Conservation (phyloP, 306 rosid species). For the Trifolium subterraneum region DNA sequence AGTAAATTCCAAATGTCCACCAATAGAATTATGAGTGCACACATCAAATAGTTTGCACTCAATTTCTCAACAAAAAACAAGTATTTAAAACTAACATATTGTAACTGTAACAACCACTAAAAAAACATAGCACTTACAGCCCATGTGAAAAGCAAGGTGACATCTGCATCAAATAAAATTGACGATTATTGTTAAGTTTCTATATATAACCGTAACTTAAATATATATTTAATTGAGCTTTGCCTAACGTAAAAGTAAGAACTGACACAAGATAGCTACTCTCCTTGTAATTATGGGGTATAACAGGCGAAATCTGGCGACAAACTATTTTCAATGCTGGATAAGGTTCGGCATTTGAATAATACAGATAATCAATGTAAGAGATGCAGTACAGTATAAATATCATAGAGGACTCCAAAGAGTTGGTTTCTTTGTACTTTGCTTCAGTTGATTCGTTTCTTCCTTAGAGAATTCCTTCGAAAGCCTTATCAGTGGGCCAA, state of each 20-base stretch:
- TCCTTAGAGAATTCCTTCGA: too few species aligned
- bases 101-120: slow-evolving; percentile 9
- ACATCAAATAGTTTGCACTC: too few species aligned
- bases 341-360: too few species aligned
- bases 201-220: slow-evolving; percentile 25
- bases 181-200: slow-evolving; percentile 23
- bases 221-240: slow-evolving; percentile 25
- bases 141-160: slow-evolving; percentile 94
- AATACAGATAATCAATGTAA: too few species aligned
- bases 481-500: too few species aligned
- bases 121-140: slow-evolving; percentile 64
- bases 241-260: slow-evolving; percentile 77
- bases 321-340: too few species aligned
- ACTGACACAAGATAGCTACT: slow-evolving; percentile 92
- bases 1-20: slow-evolving; percentile 78
- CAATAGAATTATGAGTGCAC: too few species aligned
- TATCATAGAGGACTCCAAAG: slow-evolving; percentile 11
- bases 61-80: slow-evolving; percentile 54
- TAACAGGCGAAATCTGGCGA: slow-evolving; percentile 92
- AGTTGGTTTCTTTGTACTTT: too few species aligned
- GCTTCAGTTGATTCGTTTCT: too few species aligned
- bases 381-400: slow-evolving; percentile 33
- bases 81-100: slow-evolving; percentile 19
- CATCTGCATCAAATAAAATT: slow-evolving; percentile 58
- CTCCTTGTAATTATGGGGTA: slow-evolving; percentile 94